phyloP scores from a whole-genome alignment of 768 basidiomycete genomes.

The Suillus brevipes region DNA sequence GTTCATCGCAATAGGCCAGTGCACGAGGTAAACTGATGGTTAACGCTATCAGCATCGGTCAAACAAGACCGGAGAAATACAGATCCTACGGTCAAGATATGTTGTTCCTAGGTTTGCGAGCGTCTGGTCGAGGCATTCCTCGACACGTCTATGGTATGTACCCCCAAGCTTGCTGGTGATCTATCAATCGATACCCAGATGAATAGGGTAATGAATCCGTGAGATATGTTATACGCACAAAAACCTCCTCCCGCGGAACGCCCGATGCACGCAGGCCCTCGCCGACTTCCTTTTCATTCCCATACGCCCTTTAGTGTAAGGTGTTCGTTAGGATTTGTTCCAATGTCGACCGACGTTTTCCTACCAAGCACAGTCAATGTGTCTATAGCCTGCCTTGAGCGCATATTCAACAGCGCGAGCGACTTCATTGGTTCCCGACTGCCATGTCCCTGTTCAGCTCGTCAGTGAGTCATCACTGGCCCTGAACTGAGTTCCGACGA shows the following conservation, averaged over 20 bases:
- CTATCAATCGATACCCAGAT: constrained; percentile 31
- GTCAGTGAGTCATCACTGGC: neutral
- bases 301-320: constrained; percentile 48
- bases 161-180: constrained; percentile 74
- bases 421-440: constrained; percentile 73
- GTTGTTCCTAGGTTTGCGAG: constrained; percentile 78
- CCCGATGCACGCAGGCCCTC: constrained; percentile 77
- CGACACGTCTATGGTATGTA: constrained; percentile 69
- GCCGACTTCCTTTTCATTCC: constrained; percentile 83
- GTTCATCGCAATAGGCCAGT: constrained; percentile 82
- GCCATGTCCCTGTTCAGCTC: constrained; percentile 67
- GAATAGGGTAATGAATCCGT: neutral
- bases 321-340: constrained; percentile 16
- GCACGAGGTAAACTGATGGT: constrained; percentile 59
- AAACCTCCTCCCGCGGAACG: constrained; percentile 72
- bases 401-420: constrained; percentile 70
- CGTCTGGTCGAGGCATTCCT: constrained; percentile 72
- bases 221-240: constrained; percentile 39
- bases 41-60: neutral
- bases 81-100: constrained; percentile 72
- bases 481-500: neutral
- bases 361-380: constrained; percentile 68
- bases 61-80: constrained; percentile 2
- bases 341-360: constrained; percentile 2
- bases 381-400: constrained; percentile 76